Evolutionary conservation across 345 rosid genomes (phyloP).

Genomic region (Syzygium grande): DNA sequence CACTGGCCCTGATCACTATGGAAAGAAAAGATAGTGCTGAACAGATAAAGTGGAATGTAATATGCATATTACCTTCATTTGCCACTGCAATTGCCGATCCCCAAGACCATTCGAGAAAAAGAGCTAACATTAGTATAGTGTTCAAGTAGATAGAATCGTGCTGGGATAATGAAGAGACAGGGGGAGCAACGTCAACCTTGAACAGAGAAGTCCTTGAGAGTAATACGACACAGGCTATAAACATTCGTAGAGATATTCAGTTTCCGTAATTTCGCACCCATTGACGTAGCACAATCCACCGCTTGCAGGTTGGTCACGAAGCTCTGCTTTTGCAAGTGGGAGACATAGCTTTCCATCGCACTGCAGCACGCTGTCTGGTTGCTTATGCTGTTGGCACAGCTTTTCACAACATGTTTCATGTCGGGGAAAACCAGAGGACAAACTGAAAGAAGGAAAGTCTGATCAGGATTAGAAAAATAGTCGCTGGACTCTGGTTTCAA

Average conservation of each 20-base stretch:
- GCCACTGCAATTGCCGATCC: constrained; percentile 36
- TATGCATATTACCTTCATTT: constrained; percentile 40
- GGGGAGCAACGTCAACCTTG: constrained; percentile 54
- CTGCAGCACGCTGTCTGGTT: constrained; percentile 60
- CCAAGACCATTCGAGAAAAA: background rate
- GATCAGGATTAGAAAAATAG: background rate
- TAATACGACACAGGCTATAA: constrained; percentile 73
- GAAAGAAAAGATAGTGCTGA: background rate
- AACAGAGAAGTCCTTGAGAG: constrained; percentile 94
- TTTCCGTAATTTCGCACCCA: constrained; percentile 61
- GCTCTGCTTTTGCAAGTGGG: constrained; percentile 93
- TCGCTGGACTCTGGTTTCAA: background rate
- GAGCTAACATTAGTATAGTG: constrained; percentile 12
- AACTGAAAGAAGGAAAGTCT: constrained; percentile 34
- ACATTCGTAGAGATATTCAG: constrained; percentile 57
- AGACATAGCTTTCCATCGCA: constrained; percentile 74
- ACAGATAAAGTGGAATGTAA: background rate
- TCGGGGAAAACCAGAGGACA: constrained; percentile 86
- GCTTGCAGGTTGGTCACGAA: constrained; percentile 94
- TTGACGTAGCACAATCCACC: constrained; percentile 71
- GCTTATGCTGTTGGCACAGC: constrained; percentile 46
- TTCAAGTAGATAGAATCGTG: background rate
- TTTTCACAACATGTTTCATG: constrained; percentile 55
- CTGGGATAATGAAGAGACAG: background rate
- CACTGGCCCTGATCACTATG: background rate